Base-by-base conservation (phyloP, 2,329 filamentous ascomycete species). In the Gaeumannomyces sp. region DNA sequence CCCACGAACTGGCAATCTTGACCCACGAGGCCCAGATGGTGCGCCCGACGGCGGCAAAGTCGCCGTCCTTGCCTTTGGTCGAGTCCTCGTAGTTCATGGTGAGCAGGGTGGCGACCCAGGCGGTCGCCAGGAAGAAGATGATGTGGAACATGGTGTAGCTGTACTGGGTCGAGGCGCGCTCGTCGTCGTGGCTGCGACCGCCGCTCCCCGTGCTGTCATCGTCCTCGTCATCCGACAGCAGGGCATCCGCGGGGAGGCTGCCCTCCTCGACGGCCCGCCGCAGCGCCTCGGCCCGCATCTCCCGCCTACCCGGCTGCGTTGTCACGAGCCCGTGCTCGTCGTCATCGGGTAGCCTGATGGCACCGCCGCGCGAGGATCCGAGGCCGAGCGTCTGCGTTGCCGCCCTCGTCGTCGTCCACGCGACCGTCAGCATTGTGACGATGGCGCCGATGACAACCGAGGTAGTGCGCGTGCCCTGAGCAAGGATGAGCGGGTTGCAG, bases 21-120 rank as follows among this genome's bases (percentile, higher is more conserved):
- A 97, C 93, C 95, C 96, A 99, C 73, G 92, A 97, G 38, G 95
- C 95, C 85, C 93, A 96, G 77, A 98, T 96, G 6, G 94, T 98
- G 66, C 95, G 85, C 27, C 95, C 95, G 4, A 99, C 94, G 0
- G 94, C 92, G 2, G 92, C 92, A 76, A 99, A 98, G 72, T 93
- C 89, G 61, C 86, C 83, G 64, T 84, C 83, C 38, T 45, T 45
- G 38, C 38, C 38, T 60, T 85, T 82, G 66, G 87, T 86, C 58
- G 81, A 79, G 68, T 87, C 83, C 11, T 89, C 85, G 69, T 90
- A 86, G 72, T 91, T 90, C 80, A 93, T 90, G 14, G 82, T 83
- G 45, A 99, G 83, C 50, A 99, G 81, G 0, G 93, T 98, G 2
- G 93, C 93, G 5, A 98, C 93, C 95, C 95, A 99, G 59, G 91